Conservation (phyloP, 2,329 filamentous ascomycete genomes). For the Helicocarpus griseus region DNA sequence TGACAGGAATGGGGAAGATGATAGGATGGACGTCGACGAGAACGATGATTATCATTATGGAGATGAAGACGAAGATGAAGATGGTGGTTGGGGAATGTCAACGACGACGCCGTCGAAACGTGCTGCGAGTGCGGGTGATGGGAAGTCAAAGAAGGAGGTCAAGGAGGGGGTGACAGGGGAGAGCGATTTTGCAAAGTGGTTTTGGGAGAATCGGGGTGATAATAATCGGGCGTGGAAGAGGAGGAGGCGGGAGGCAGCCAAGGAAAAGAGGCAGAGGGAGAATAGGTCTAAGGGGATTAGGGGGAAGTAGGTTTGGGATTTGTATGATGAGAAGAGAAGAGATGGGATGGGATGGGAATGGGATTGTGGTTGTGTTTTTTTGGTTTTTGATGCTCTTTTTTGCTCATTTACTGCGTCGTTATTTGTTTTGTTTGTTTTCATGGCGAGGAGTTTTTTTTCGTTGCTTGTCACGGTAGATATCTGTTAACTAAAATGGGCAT, state of each 20-base stretch:
- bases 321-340: background rate
- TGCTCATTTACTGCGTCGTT: background rate
- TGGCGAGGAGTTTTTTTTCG: constrained; percentile 2
- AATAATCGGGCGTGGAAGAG: constrained; percentile 45
- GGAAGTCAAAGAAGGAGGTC: constrained; percentile 11
- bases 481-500: no score
- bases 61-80: constrained; percentile 11
- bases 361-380: background rate
- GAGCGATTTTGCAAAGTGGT: constrained; percentile 53
- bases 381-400: background rate
- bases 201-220: constrained; percentile 45
- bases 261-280: constrained; percentile 50
- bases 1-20: constrained; percentile 13
- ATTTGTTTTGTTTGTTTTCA: background rate
- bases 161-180: constrained; percentile 30
- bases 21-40: constrained; percentile 7
- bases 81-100: no score
- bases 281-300: constrained; percentile 42
- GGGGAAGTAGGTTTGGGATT: constrained; percentile 1
- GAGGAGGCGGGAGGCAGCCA: constrained; percentile 49
- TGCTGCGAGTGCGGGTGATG: constrained; percentile 1
- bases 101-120: constrained; percentile 14
- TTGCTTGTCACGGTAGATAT: no score
- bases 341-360: background rate
- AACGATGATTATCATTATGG: constrained; percentile 11